Percentiles rank a stretch among this genome's conserved stretches.
Conservation (phyloP, 2,329 filamentous ascomycete genomes). For the Catunica adiposa region DNA sequence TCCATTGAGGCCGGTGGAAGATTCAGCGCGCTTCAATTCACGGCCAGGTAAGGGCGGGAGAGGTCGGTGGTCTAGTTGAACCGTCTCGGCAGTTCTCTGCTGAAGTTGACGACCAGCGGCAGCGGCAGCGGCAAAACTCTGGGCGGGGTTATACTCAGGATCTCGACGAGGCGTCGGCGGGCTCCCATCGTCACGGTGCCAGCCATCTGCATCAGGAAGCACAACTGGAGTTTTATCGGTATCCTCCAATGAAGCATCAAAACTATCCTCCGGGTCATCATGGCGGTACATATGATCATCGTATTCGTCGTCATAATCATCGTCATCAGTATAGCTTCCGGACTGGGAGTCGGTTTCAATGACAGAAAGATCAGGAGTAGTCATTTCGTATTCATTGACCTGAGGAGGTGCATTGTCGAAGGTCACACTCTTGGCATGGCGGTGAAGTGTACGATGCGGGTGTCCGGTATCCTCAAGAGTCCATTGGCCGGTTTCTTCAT, state of each 20-base stretch:
- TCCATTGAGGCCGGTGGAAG: conserved; percentile 18
- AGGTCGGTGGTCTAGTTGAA: conserved; percentile 65
- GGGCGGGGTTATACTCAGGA: conserved; percentile 43
- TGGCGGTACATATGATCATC: conserved; percentile 39
- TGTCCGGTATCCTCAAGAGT: conserved; percentile 47
- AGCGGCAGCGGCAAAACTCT: conserved; percentile 23
- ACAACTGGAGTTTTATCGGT: conserved; percentile 96
- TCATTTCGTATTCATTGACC: conserved; percentile 96
- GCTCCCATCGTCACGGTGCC: conserved; percentile 54
- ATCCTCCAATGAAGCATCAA: conserved; percentile 87
- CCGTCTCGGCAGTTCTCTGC: conserved; percentile 49
- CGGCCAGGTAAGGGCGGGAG: conserved; percentile 67
- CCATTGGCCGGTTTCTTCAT: conserved; percentile 52
- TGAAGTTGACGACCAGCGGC: conserved; percentile 37
- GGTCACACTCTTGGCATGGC: conserved; percentile 90
- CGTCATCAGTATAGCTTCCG: conserved; percentile 78
- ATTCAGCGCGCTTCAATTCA: conserved; percentile 18
- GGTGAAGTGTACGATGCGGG: conserved; percentile 52
- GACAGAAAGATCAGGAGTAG: conserved; percentile 88
- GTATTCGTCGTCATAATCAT: conserved; percentile 56
- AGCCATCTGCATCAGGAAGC: conserved; percentile 65
- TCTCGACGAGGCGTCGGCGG: conserved; percentile 21
- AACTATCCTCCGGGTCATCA: conserved; percentile 57
- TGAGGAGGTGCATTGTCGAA: conserved; percentile 89
- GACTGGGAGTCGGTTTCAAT: conserved; percentile 79